phyloP scores from a whole-genome alignment of 2,329 filamentous ascomycete species.

The Pseudogymnoascus sp. region DNA sequence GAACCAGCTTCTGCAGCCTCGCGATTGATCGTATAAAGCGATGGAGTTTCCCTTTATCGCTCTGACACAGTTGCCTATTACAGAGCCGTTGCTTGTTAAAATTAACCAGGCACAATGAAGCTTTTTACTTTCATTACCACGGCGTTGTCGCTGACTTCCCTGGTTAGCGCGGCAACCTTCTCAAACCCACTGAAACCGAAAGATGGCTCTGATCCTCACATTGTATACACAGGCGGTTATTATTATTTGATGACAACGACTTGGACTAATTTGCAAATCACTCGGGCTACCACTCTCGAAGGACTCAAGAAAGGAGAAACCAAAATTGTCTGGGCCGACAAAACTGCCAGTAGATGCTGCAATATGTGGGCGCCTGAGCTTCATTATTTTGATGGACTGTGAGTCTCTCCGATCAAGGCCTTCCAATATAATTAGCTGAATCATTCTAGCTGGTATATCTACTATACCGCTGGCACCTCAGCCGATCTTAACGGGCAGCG shows the following conservation, averaged over 20 bases:
- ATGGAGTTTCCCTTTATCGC: not conserved
- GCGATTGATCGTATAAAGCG: not conserved
- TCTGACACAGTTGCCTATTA: not conserved
- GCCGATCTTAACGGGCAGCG: conserved; percentile 45
- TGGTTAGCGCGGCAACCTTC: conserved; percentile 31
- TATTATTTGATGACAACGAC: conserved; percentile 54
- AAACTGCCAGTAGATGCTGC: conserved; percentile 42
- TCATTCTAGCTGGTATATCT: conserved; percentile 44
- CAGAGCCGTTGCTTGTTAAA: not conserved
- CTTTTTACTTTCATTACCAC: conserved; percentile 1
- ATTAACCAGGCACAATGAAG: not conserved
- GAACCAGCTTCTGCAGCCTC: not conserved
- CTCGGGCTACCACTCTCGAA: conserved; percentile 46
- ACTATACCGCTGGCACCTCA: conserved; percentile 47
- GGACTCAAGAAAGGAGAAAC: conserved; percentile 49
- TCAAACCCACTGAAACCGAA: conserved; percentile 47
- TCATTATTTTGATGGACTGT: conserved; percentile 42
- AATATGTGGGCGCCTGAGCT: conserved; percentile 55
- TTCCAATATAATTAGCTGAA: not conserved
- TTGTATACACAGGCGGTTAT: conserved; percentile 46
- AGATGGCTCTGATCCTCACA: conserved; percentile 48
- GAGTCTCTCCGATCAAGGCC: not conserved
- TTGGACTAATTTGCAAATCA: conserved; percentile 50
- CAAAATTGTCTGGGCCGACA: conserved; percentile 46
- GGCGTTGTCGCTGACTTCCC: not conserved